A percentile compares a stretch with the other conserved stretches of the same genome.
Conservation (phyloP, 345 rosid species). For the Noccaea caerulescens region DNA sequence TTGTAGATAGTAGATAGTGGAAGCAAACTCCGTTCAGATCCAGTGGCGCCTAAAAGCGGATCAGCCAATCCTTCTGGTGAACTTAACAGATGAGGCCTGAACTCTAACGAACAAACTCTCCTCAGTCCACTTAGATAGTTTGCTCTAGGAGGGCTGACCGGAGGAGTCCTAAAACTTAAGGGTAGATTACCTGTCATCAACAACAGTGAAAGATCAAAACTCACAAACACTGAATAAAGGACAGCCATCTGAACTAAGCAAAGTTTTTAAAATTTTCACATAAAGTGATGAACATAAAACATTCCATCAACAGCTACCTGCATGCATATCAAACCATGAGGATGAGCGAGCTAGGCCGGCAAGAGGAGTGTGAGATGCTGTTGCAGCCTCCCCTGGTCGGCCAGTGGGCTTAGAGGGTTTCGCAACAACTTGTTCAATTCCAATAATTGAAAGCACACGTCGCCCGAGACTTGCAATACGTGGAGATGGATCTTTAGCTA, state of each 20-base stretch:
- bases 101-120: conserved; percentile 92
- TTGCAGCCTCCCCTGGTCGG: conserved; percentile 62
- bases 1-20: conserved; percentile 92
- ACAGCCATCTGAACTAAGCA: conserved; percentile 29
- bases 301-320: conserved; percentile 53
- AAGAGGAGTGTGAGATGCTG: conserved; percentile 60
- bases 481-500: conserved; percentile 97
- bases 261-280: conserved; percentile 6
- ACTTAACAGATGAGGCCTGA: conserved; percentile 82
- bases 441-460: conserved; percentile 82
- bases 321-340: conserved; percentile 95
- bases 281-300: conserved; percentile 25
- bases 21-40: conserved; percentile 78
- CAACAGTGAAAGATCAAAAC: conserved; percentile 39
- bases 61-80: conserved; percentile 95
- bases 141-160: conserved; percentile 95
- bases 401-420: conserved; percentile 61
- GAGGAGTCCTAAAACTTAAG: conserved; percentile 92
- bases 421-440: conserved; percentile 87
- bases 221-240: conserved; percentile 9
- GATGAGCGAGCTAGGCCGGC: conserved; percentile 89
- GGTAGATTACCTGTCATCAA: conserved; percentile 81
- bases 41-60: conserved; percentile 73
- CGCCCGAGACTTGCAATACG: conserved; percentile 81
- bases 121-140: conserved; percentile 82